phyloP scores from a whole-genome alignment of 2,329 filamentous ascomycete species.

The Xylaria multiplex region DNA sequence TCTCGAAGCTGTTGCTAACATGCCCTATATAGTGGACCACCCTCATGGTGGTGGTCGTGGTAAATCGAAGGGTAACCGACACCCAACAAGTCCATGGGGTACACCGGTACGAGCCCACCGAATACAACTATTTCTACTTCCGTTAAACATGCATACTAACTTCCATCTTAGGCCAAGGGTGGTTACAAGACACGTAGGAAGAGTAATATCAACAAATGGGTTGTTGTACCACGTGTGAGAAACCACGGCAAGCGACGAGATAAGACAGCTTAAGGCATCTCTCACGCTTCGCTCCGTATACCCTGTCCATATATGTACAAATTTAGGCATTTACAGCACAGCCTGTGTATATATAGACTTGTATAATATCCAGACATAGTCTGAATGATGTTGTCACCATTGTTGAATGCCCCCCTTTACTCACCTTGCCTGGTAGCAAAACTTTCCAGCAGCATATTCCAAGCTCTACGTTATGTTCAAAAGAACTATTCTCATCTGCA shows the following conservation, averaged over 20 bases:
- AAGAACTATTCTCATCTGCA: too few species aligned
- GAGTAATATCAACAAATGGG: constrained; percentile 90
- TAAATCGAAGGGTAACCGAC: constrained; percentile 98
- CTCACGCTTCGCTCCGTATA: constrained; percentile 33
- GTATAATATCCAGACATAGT: constrained; percentile 43
- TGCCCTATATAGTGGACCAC: constrained; percentile 74
- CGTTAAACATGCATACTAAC: constrained; percentile 46
- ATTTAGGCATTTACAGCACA: constrained; percentile 38
- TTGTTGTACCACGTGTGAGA: constrained; percentile 82
- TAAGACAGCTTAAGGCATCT: constrained; percentile 59
- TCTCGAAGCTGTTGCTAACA: constrained; percentile 30
- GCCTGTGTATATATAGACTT: constrained; percentile 47
- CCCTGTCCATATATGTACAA: constrained; percentile 49
- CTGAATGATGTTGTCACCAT: constrained; percentile 11
- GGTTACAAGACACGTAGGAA: constrained; percentile 92
- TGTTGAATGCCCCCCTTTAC: background rate
- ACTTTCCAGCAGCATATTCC: too few species aligned
- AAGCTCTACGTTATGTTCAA: too few species aligned
- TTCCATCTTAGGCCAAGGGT: constrained; percentile 71
- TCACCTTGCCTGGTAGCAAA: background rate
- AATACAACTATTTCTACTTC: constrained; percentile 12
- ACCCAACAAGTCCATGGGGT: constrained; percentile 97
- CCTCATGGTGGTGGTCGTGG: constrained; percentile 98
- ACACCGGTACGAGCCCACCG: constrained; percentile 75
- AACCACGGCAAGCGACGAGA: constrained; percentile 90